phyloP scores from a whole-genome alignment of 345 rosid species.

The Sapria himalayana region DNA sequence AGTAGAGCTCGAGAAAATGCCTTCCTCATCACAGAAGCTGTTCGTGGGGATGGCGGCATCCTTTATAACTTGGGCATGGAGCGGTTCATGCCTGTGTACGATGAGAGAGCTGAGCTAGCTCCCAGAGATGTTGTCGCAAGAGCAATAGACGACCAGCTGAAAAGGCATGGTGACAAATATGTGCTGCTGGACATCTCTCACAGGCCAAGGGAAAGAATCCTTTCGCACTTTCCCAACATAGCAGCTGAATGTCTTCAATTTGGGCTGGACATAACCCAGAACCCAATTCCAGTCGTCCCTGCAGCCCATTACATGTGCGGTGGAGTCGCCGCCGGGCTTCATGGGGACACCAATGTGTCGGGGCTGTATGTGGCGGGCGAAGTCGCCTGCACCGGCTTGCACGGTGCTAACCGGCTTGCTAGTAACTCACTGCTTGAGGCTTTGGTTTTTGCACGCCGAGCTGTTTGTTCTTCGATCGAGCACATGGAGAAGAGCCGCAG shows the following conservation, averaged over 20 bases:
- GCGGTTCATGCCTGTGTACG: slow-evolving; percentile 73
- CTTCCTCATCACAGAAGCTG: slow-evolving; percentile 80
- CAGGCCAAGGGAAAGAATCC: slow-evolving; percentile 52
- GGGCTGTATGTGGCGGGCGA: slow-evolving; percentile 95
- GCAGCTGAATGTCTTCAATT: slow-evolving; percentile 64
- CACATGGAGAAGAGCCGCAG: slow-evolving; percentile 41
- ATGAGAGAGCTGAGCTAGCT: slow-evolving; percentile 86
- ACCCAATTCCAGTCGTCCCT: slow-evolving; percentile 80
- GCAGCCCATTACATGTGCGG: slow-evolving; percentile 99
- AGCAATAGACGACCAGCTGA: slow-evolving; percentile 87
- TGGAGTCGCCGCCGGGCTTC: slow-evolving; percentile 80
- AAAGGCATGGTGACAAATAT: slow-evolving; percentile 48
- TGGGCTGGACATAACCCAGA: slow-evolving; percentile 56
- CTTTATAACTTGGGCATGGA: slow-evolving; percentile 68
- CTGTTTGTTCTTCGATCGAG: slow-evolving; percentile 64
- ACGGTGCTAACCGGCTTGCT: slow-evolving; percentile 91
- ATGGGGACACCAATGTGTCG: slow-evolving; percentile 71
- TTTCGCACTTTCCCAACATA: slow-evolving; percentile 89
- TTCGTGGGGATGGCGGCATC: slow-evolving; percentile 89
- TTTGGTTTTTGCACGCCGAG: slow-evolving; percentile 77
- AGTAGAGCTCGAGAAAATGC: slow-evolving; percentile 49
- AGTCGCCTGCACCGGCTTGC: slow-evolving; percentile 93
- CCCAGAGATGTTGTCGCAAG: slow-evolving; percentile 95
- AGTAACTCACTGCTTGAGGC: slow-evolving; percentile 96
- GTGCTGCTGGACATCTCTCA: slow-evolving; percentile 86